phyloP scores from a whole-genome alignment of 352 stramenopile genomes.

The Thalassiosira mediterranea region DNA sequence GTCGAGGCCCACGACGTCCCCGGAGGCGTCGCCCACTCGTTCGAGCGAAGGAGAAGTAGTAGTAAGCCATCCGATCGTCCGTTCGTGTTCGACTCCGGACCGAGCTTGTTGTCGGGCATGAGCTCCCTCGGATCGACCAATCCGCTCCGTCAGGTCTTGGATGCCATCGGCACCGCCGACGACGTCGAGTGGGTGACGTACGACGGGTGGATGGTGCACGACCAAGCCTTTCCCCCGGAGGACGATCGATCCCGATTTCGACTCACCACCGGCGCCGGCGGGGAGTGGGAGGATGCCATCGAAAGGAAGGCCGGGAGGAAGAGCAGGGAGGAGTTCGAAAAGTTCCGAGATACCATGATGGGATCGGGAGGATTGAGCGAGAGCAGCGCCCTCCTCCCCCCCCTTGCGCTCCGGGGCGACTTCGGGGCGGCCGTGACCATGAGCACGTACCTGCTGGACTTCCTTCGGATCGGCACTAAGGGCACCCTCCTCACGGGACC shows the following conservation, averaged over 20 bases:
- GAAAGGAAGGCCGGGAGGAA: constrained; percentile 60
- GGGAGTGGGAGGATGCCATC: constrained; percentile 61
- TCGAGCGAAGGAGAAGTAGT: constrained; percentile 50
- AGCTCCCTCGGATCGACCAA: constrained; percentile 69
- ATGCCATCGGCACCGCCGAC: constrained; percentile 71
- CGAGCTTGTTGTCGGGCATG: constrained; percentile 77
- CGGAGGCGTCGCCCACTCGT: constrained; percentile 69
- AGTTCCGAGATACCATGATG: constrained; percentile 64
- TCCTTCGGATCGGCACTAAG: constrained; percentile 72
- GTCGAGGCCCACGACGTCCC: constrained; percentile 73
- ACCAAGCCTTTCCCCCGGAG: constrained; percentile 36
- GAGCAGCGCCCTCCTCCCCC: constrained; percentile 63
- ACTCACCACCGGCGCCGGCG: constrained; percentile 59
- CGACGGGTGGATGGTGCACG: constrained; percentile 69
- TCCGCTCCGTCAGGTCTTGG: constrained; percentile 81
- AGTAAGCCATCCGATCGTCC: constrained; percentile 23
- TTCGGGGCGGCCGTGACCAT: constrained; percentile 45
- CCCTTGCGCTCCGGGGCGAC: constrained; percentile 66
- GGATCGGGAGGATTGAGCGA: constrained; percentile 52
- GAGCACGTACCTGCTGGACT: constrained; percentile 56
- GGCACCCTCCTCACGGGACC: constrained; percentile 65
- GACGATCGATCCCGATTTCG: constrained; percentile 58
- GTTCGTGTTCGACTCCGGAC: constrained; percentile 83
- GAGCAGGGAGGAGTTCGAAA: constrained; percentile 53
- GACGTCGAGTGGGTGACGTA: constrained; percentile 75